Evolutionary conservation across 495 filamentous ascomycete genomes (phyloP).

Genomic region (Penicillium bovifimosum): DNA sequence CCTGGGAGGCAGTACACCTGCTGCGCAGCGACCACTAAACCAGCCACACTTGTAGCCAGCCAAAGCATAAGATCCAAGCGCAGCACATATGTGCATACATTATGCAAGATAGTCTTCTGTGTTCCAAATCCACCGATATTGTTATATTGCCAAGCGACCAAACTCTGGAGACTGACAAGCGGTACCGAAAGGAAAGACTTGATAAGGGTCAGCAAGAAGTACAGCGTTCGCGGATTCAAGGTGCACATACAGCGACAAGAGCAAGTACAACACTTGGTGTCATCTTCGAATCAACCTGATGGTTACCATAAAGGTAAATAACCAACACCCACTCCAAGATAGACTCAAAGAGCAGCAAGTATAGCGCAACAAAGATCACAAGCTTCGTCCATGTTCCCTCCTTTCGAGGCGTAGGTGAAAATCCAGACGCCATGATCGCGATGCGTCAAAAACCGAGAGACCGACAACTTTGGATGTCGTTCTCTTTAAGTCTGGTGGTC

Average conservation of each 20-base stretch:
- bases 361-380: constrained; percentile 39
- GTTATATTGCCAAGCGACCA: constrained; percentile 44
- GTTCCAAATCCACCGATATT: constrained; percentile 32
- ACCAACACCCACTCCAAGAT: constrained; percentile 35
- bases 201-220: constrained; percentile 1
- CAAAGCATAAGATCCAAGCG: constrained; percentile 35
- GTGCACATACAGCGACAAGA: constrained; percentile 31
- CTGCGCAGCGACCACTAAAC: constrained; percentile 39
- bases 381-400: constrained; percentile 38
- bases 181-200: constrained; percentile 40
- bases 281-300: constrained; percentile 38
- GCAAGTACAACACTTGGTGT: constrained; percentile 37
- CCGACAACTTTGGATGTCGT: background rate
- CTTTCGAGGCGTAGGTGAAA: constrained; percentile 21
- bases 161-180: constrained; percentile 36
- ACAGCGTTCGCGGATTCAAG: background rate
- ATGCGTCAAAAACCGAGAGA: background rate
- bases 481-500: background rate
- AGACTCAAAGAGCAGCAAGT: constrained; percentile 36
- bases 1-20: constrained; percentile 35
- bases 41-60: constrained; percentile 38
- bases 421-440: constrained; percentile 24
- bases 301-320: constrained; percentile 36
- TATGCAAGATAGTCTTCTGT: constrained; percentile 33
- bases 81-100: constrained; percentile 36